Conservation (phyloP, 2,329 filamentous ascomycete genomes). For the Monilinia fructicola region DNA sequence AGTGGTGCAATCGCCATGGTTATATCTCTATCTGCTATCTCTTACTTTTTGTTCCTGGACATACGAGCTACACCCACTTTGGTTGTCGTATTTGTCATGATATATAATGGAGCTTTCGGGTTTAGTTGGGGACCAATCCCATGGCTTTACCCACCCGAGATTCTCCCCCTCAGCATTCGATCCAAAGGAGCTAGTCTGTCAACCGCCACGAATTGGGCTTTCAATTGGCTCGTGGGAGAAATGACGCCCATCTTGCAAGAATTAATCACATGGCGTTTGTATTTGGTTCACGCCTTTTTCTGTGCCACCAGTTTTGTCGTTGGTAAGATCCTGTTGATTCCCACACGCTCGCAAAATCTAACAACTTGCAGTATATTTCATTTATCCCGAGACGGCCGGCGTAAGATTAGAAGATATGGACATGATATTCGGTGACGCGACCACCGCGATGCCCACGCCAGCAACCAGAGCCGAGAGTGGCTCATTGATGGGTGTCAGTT, state of each 20-base stretch:
- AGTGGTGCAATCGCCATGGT: conserved; percentile 89
- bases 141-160: conserved; percentile 98
- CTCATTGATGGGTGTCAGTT: conserved; percentile 75
- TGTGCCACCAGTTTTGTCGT: conserved; percentile 93
- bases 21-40: conserved; percentile 82
- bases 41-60: conserved; percentile 92
- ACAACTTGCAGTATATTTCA: conserved; percentile 76
- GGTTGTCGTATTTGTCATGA: conserved; percentile 94
- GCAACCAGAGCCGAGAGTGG: conserved; percentile 74
- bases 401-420: conserved; percentile 97
- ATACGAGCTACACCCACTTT: conserved; percentile 73
- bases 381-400: conserved; percentile 96
- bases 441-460: conserved; percentile 78
- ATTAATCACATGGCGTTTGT: conserved; percentile 88
- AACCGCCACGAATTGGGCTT: conserved; percentile 96
- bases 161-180: conserved; percentile 91
- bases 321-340: conserved; percentile 60
- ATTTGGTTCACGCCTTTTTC: conserved; percentile 94
- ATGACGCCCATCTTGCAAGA: conserved; percentile 93
- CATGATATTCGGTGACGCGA: conserved; percentile 87
- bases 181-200: conserved; percentile 96
- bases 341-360: conserved; percentile 5
- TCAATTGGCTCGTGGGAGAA: conserved; percentile 96
- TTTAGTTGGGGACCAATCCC: conserved; percentile 98
- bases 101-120: conserved; percentile 96